Conservation (phyloP, 352 stramenopile species). For the Globisporangium parvum region DNA sequence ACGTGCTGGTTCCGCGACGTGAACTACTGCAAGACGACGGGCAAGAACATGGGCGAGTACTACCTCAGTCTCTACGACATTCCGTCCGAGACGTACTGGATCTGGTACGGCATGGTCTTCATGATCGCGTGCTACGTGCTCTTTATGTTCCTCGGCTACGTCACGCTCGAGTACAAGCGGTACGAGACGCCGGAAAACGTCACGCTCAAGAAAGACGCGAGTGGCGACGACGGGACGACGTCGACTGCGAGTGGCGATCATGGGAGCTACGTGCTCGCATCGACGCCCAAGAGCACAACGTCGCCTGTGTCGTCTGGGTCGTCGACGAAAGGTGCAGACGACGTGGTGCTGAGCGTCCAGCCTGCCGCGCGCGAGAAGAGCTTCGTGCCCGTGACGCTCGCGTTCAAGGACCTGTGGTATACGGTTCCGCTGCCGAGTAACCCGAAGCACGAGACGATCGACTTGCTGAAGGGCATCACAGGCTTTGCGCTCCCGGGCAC, state of each 20-base stretch:
- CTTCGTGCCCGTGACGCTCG: constrained; percentile 17
- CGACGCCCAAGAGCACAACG: not conserved
- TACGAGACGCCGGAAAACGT: constrained; percentile 17
- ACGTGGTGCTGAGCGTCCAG: not conserved
- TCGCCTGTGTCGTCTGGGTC: not conserved
- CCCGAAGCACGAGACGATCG: constrained; percentile 15
- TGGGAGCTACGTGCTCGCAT: not conserved
- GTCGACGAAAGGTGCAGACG: not conserved
- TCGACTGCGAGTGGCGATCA: not conserved
- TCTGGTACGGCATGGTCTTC: constrained; percentile 18
- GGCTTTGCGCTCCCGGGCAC: constrained; percentile 53
- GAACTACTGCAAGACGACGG: constrained; percentile 9
- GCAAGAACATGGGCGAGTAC: constrained; percentile 8
- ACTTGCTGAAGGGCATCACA: constrained; percentile 60
- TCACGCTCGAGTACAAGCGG: constrained; percentile 18
- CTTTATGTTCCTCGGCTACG: constrained; percentile 12
- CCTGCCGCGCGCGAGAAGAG: not conserved
- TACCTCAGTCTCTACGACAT: constrained; percentile 19
- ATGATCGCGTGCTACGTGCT: constrained; percentile 14
- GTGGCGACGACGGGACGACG: not conserved
- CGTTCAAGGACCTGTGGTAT: constrained; percentile 22
- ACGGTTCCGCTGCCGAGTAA: constrained; percentile 15
- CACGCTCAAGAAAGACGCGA: not conserved
- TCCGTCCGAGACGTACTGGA: constrained; percentile 11
- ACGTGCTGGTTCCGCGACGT: constrained; percentile 10